Evolutionary conservation across 148 eudicot species (phyloP).

Genomic region (Tetragonia tetragonoides): DNA sequence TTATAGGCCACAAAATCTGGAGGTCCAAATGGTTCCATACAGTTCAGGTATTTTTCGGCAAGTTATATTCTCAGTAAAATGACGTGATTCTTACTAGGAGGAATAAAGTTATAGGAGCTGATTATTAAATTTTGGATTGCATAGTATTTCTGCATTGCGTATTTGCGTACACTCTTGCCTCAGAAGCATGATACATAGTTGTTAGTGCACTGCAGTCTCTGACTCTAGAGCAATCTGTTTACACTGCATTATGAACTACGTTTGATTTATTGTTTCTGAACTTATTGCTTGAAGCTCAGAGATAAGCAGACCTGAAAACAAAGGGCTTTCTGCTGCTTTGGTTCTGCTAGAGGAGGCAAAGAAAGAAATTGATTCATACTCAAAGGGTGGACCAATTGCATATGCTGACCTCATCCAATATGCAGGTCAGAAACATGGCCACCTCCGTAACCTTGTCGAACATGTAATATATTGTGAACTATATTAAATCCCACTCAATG

Average conservation of each 20-base stretch:
- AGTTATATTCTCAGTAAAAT: background rate
- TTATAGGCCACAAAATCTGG: conserved; percentile 92
- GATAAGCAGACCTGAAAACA: conserved; percentile 91
- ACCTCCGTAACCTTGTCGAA: background rate
- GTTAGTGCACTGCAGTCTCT: background rate
- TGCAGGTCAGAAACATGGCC: conserved; percentile 50
- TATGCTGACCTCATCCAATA: conserved; percentile 84
- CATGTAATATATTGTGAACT: background rate
- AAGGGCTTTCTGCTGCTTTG: conserved; percentile 74
- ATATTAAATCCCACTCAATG: background rate
- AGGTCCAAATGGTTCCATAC: conserved; percentile 95
- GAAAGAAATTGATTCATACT: conserved; percentile 83
- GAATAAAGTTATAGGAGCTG: background rate
- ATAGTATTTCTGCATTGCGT: background rate
- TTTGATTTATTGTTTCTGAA: conserved; percentile 27
- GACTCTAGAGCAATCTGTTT: background rate
- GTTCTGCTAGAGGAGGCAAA: conserved; percentile 69
- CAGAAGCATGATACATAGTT: conserved; percentile 1
- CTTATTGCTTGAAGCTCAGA: conserved; percentile 84
- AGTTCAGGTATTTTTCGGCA: conserved; percentile 63
- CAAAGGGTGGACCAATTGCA: conserved; percentile 89
- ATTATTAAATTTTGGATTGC: background rate
- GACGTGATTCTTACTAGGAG: background rate
- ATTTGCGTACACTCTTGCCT: background rate
- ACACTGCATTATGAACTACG: conserved; percentile 1